Evolutionary conservation across 202 grass and related monocot genomes (phyloP).

Genomic region (Carex arenaria): DNA sequence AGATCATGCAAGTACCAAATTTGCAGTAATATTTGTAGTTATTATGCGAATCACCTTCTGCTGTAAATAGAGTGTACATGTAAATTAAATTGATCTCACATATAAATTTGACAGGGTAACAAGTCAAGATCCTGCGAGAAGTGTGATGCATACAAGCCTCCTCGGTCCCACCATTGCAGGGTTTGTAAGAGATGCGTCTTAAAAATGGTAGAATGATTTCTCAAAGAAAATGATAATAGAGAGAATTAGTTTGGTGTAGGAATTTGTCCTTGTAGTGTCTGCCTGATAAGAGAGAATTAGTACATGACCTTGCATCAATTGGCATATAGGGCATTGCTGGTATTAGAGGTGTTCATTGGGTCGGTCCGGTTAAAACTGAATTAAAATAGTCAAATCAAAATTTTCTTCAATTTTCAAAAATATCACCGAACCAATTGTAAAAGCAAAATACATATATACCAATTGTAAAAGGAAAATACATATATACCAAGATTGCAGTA

Average conservation of each 20-base stretch:
- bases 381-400: too few relatives aligned
- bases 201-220: conserved; percentile 66
- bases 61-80: neutral
- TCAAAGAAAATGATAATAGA: neutral
- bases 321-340: neutral
- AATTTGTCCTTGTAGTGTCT: neutral
- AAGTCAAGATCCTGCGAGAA: conserved; percentile 89
- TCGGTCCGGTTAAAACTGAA: too few relatives aligned
- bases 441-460: too few relatives aligned
- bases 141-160: conserved; percentile 72
- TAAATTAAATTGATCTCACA: neutral
- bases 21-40: neutral
- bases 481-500: neutral
- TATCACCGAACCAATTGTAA: too few relatives aligned
- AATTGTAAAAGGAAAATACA: neutral
- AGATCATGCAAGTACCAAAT: neutral
- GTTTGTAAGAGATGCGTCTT: conserved; percentile 91
- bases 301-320: neutral
- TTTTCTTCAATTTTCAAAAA: too few relatives aligned
- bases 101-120: conserved; percentile 35
- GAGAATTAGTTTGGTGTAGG: neutral
- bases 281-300: neutral
- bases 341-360: too few relatives aligned
- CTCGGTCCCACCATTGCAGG: conserved; percentile 76
- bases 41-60: neutral